phyloP scores from a whole-genome alignment of 345 rosid species.

The Camelina laxa region DNA sequence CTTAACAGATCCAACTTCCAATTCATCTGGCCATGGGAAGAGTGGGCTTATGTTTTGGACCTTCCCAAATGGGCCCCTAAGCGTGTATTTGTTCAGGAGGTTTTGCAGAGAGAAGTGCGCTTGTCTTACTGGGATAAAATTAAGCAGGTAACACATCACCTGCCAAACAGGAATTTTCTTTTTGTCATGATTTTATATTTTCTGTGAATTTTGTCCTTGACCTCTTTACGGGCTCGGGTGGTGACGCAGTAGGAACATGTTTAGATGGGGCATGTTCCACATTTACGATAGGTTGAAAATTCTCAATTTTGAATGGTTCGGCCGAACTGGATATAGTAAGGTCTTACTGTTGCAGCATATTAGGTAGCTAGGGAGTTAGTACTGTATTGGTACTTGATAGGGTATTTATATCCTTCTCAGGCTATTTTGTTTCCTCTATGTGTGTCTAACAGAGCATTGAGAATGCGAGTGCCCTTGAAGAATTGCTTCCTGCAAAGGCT shows the following conservation, averaged over 20 bases:
- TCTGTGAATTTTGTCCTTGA: background rate
- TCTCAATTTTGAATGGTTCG: background rate
- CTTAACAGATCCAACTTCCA: conserved; percentile 89
- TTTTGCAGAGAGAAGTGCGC: conserved; percentile 96
- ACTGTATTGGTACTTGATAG: conserved; percentile 10
- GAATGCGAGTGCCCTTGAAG: conserved; percentile 84
- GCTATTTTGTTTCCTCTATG: conserved; percentile 11
- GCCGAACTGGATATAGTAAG: background rate
- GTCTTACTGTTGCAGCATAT: background rate
- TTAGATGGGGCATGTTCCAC: background rate
- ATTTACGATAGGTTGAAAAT: background rate
- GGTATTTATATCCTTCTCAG: conserved; percentile 9
- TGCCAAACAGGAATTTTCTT: background rate
- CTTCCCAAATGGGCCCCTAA: conserved; percentile 99
- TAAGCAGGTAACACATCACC: conserved; percentile 73
- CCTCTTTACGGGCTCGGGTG: background rate
- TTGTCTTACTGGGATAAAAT: conserved; percentile 97
- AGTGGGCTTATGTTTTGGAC: conserved; percentile 95
- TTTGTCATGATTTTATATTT: background rate
- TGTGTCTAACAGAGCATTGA: conserved; percentile 73
- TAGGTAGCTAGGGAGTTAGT: background rate
- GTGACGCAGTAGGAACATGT: background rate
- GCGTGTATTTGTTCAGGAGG: conserved; percentile 97
- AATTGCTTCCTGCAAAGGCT: conserved; percentile 88
- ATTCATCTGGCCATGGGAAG: conserved; percentile 99